Evolutionary conservation across 768 basidiomycete species (phyloP).

Genomic region (Dioszegia aurantiaca): DNA sequence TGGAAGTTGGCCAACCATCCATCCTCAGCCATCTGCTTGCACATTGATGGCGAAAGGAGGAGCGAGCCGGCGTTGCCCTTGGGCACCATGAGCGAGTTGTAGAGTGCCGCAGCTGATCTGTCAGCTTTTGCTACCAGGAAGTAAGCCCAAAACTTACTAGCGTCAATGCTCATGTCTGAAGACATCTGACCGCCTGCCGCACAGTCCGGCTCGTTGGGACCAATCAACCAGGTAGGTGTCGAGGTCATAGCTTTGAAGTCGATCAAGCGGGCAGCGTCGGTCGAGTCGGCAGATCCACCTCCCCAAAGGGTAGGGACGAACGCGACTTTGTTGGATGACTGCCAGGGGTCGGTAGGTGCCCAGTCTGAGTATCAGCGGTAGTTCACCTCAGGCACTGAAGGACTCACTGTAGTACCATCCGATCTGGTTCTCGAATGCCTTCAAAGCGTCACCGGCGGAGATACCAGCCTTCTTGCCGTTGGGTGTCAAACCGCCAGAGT

Average conservation of each 20-base stretch:
- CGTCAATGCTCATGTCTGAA: slow-evolving; percentile 18
- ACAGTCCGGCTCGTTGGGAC: slow-evolving; percentile 53
- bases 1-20: slow-evolving; percentile 49
- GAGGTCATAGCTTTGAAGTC: slow-evolving; percentile 40
- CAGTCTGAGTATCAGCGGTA: slow-evolving; percentile 26
- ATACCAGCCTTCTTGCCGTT: slow-evolving; percentile 51
- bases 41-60: slow-evolving; percentile 50
- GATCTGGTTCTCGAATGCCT: slow-evolving; percentile 37
- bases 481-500: slow-evolving; percentile 31
- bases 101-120: slow-evolving; percentile 35
- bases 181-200: slow-evolving; percentile 20
- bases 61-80: slow-evolving; percentile 40
- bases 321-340: slow-evolving; percentile 26
- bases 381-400: neutral
- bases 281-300: slow-evolving; percentile 34
- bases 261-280: slow-evolving; percentile 42
- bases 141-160: neutral
- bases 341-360: slow-evolving; percentile 17
- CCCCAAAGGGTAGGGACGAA: slow-evolving; percentile 50
- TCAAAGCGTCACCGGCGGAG: slow-evolving; percentile 41
- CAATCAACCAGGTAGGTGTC: slow-evolving; percentile 48
- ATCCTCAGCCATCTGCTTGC: slow-evolving; percentile 50
- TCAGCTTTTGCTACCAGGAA: neutral
- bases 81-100: slow-evolving; percentile 47
- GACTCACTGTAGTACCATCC: slow-evolving; percentile 51